phyloP scores from a whole-genome alignment of 164 flowering plant genomes.

The Vitis cinerea region DNA sequence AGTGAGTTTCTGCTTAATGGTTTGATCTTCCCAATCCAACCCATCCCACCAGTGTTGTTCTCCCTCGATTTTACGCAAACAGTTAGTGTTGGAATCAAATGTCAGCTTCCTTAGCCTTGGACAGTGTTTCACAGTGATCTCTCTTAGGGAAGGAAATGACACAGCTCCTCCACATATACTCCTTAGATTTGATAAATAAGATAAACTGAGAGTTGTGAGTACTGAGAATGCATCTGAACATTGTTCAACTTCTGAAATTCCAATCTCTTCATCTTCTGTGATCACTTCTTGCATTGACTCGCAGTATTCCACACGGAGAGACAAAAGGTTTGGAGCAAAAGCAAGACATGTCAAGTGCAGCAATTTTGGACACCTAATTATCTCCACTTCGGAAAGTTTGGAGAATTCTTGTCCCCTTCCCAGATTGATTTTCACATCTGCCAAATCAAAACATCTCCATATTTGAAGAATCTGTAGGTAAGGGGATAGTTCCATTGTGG shows the following conservation, averaged over 20 bases:
- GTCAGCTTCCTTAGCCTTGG: conserved; percentile 1
- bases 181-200: neutral
- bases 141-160: neutral
- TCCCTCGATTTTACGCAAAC: neutral
- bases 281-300: conserved; percentile 4
- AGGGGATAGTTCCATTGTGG: too few species aligned
- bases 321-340: conserved; percentile 10
- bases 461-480: too few species aligned
- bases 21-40: conserved; percentile 6
- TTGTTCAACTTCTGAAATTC: too few species aligned
- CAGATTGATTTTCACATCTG: too few species aligned
- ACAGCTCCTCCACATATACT: neutral
- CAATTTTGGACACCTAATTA: neutral
- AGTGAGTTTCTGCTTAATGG: too few species aligned
- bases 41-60: conserved; percentile 11
- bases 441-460: too few species aligned
- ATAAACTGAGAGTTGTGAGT: neutral
- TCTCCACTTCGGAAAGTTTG: neutral
- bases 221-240: too few species aligned
- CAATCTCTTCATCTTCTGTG: neutral
- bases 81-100: neutral
- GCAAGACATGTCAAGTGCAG: conserved; percentile 4
- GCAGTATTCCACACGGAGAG: neutral
- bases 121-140: neutral
- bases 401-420: too few species aligned